These are phyloP conservation scores for Nicotiana tomentosiformis DNA, from an alignment of 257 asterid genomes.

Conservation along the genomic window DNA sequence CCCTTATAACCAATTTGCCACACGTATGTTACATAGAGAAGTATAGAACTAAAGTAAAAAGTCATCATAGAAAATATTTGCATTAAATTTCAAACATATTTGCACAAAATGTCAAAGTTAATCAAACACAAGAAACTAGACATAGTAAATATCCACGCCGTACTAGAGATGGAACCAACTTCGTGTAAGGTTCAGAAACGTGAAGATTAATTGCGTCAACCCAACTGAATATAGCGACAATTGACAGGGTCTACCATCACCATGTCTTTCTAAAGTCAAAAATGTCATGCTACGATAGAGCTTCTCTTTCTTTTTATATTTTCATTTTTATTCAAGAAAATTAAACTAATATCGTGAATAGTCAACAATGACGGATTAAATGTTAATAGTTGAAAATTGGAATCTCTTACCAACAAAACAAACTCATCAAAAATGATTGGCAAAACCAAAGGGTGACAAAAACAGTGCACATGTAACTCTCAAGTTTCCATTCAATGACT, in stretches of 20 bases:
- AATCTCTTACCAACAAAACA: neutral
- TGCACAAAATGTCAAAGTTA: neutral
- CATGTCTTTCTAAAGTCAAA: neutral
- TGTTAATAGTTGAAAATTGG: neutral
- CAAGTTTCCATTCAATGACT: neutral
- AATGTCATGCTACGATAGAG: neutral
- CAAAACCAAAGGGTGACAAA: constrained; percentile 8
- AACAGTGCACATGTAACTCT: constrained; percentile 9
- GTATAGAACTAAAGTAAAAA: neutral
- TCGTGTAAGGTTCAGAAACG: neutral
- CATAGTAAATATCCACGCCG: neutral
- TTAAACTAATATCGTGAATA: neutral
- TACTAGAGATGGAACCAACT: neutral
- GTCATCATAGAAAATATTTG: neutral
- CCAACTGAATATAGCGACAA: neutral
- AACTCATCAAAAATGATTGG: constrained; percentile 2
- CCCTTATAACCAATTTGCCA: neutral
- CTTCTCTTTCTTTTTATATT: neutral
- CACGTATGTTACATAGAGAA: neutral
- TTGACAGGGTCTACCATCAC: neutral
- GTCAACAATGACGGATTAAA: constrained; percentile 12
- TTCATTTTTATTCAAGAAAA: neutral
- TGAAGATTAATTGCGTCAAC: constrained; percentile 8
- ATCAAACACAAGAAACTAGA: neutral
- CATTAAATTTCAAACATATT: neutral